Percentiles rank a stretch among this genome's conserved stretches.
Evolutionary conservation across 1,284 basidiomycete species (phyloP).

Genomic region (Rhodotorula mucilaginosa): DNA sequence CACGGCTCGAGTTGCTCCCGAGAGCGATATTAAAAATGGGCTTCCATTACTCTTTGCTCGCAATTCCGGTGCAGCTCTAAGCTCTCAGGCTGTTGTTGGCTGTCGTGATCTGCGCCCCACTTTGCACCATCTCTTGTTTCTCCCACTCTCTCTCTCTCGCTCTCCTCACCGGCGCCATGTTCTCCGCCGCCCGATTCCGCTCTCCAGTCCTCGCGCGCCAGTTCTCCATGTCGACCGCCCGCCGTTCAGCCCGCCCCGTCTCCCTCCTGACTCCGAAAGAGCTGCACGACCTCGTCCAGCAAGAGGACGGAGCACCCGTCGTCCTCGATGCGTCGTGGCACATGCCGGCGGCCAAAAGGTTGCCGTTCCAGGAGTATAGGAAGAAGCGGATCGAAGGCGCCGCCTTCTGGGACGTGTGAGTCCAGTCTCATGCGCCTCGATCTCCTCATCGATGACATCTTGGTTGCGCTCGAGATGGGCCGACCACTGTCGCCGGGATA

Average conservation of each 20-base stretch:
- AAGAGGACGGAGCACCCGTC: constrained; percentile 6
- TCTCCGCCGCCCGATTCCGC: not conserved
- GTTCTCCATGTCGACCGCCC: constrained; percentile 4
- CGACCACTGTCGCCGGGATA: no score
- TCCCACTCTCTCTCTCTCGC: not conserved
- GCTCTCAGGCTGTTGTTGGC: not conserved
- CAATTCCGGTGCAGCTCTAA: not conserved
- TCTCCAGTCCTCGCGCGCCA: not conserved
- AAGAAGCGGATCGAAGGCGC: constrained; percentile 70
- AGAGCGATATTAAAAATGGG: not conserved
- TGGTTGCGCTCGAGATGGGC: not conserved
- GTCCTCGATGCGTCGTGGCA: constrained; percentile 73
- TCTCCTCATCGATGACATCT: constrained; percentile 38
- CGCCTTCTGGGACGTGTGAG: constrained; percentile 78
- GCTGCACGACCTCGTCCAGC: constrained; percentile 16
- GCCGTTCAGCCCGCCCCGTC: not conserved
- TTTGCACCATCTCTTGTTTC: not conserved
- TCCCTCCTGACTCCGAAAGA: constrained; percentile 33
- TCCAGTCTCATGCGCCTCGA: no score
- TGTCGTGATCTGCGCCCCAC: not conserved
- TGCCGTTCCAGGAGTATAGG: constrained; percentile 63
- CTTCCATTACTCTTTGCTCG: not conserved
- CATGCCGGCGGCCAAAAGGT: constrained; percentile 65
- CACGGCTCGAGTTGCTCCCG: no score
- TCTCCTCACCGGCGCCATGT: constrained; percentile 4